A percentile compares a stretch with the other conserved stretches of the same genome.
Conservation (phyloP, 2,329 filamentous ascomycete species). For the Neonectria sp. region DNA sequence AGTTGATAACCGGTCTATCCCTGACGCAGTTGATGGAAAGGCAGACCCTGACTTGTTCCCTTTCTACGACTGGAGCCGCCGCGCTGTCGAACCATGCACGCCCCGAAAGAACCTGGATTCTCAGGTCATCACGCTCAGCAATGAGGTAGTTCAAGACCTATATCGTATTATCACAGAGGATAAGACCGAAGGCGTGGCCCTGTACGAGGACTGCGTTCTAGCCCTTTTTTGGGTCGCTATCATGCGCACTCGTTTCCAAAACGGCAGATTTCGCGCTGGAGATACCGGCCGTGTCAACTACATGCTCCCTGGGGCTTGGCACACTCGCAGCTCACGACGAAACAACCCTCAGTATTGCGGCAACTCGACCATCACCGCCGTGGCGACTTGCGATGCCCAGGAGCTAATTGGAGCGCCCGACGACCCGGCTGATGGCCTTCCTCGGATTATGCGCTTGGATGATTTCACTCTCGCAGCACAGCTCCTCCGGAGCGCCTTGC, state of each 20-base stretch:
- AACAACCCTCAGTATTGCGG: slow-evolving; percentile 29
- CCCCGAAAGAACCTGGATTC: slow-evolving; percentile 8
- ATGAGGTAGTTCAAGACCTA: neutral
- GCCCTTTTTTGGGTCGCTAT: slow-evolving; percentile 39
- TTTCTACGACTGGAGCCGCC: slow-evolving; percentile 35
- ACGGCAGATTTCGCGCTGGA: neutral
- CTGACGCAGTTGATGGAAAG: neutral
- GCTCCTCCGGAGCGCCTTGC: slow-evolving; percentile 16
- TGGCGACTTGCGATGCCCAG: slow-evolving; percentile 18
- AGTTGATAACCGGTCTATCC: slow-evolving; percentile 27
- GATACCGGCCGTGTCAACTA: slow-evolving; percentile 23
- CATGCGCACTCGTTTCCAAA: slow-evolving; percentile 27
- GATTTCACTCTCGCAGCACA: slow-evolving; percentile 18
- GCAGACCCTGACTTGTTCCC: slow-evolving; percentile 24
- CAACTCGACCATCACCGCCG: slow-evolving; percentile 34
- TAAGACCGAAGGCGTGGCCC: neutral
- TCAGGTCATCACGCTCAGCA: slow-evolving; percentile 20
- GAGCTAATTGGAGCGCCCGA: slow-evolving; percentile 19
- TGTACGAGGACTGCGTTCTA: slow-evolving; percentile 36
- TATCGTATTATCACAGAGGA: neutral
- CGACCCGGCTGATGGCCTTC: neutral
- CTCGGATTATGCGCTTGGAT: neutral
- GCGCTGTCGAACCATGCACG: neutral
- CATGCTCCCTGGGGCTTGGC: slow-evolving; percentile 22
- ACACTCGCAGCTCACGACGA: neutral